Evolutionary conservation across 495 filamentous ascomycete species (phyloP).

Genomic region (Pyronema domesticum): DNA sequence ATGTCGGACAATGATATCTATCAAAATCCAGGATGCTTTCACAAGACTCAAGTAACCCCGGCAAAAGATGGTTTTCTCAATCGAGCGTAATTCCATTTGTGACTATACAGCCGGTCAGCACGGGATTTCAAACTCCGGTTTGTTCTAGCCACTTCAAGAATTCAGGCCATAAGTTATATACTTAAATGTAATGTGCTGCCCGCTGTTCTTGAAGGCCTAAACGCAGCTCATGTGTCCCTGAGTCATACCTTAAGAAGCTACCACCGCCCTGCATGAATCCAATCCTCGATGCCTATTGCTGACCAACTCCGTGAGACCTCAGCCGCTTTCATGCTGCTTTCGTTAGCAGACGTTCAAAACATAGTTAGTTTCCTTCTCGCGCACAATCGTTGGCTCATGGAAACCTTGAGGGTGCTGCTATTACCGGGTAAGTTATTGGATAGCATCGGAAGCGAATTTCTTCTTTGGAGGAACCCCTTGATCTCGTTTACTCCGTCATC

Average conservation of each 20-base stretch:
- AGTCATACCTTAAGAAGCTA: constrained; percentile 19
- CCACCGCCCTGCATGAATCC: constrained; percentile 26
- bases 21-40: constrained; percentile 24
- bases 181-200: too few relatives aligned
- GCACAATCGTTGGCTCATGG: not conserved
- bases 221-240: not conserved
- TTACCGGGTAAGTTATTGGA: not conserved
- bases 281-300: constrained; percentile 24
- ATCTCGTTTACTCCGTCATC: constrained; percentile 17
- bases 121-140: too few relatives aligned
- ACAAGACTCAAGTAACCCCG: constrained; percentile 17
- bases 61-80: not conserved
- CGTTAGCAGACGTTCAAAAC: not conserved
- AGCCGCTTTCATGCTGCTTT: constrained; percentile 2
- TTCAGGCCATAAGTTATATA: too few relatives aligned
- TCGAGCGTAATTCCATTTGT: constrained; percentile 9
- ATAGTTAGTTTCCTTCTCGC: not conserved
- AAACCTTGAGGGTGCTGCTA: not conserved
- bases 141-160: too few relatives aligned
- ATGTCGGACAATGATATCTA: constrained; percentile 12
- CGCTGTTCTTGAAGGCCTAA: too few relatives aligned
- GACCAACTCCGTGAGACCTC: constrained; percentile 19
- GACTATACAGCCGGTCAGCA: constrained; percentile 2
- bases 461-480: constrained; percentile 3
- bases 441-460: not conserved